Conservation (phyloP, 805 yeast species). For the Ogataea zsoltii region DNA sequence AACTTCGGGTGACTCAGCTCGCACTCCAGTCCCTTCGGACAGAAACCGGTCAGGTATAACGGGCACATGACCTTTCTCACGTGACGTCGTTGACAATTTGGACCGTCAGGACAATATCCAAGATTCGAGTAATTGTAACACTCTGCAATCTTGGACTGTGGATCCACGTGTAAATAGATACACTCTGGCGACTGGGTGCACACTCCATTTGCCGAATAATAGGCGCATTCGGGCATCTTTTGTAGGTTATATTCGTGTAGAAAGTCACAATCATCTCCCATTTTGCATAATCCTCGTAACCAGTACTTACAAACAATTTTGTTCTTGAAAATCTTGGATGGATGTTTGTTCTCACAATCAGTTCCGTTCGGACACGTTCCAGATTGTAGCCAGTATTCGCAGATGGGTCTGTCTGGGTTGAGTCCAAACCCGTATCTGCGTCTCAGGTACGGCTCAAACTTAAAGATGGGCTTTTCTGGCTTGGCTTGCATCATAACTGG, state of each 20-base stretch:
- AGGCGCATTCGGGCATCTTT: slow-evolving; percentile 96
- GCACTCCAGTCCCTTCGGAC: slow-evolving; percentile 85
- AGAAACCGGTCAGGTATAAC: slow-evolving; percentile 82
- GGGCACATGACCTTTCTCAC: slow-evolving; percentile 76
- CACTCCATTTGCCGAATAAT: slow-evolving; percentile 76
- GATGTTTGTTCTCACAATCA: slow-evolving; percentile 84
- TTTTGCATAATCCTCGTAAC: slow-evolving; percentile 95
- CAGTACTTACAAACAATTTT: slow-evolving; percentile 97
- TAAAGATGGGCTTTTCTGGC: slow-evolving; percentile 32
- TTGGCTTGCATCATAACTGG: slow-evolving; percentile 6
- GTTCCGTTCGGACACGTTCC: slow-evolving; percentile 75
- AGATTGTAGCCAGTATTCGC: slow-evolving; percentile 68
- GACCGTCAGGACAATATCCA: slow-evolving; percentile 94
- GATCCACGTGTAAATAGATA: slow-evolving; percentile 87
- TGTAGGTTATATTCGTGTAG: slow-evolving; percentile 91
- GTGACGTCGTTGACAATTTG: slow-evolving; percentile 80
- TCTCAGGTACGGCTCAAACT: slow-evolving; percentile 81
- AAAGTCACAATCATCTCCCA: slow-evolving; percentile 95
- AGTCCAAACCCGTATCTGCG: slow-evolving; percentile 79
- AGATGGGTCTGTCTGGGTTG: slow-evolving; percentile 87
- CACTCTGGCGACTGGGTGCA: slow-evolving; percentile 96
- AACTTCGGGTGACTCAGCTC: slow-evolving; percentile 83
- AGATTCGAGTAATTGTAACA: slow-evolving; percentile 74
- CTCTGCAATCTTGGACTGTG: slow-evolving; percentile 82
- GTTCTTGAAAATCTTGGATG: slow-evolving; percentile 59